Percentiles rank a stretch among this genome's conserved stretches.
phyloP scores from a whole-genome alignment of 2,329 filamentous ascomycete species.

The Hymenoscyphus fraxineus region DNA sequence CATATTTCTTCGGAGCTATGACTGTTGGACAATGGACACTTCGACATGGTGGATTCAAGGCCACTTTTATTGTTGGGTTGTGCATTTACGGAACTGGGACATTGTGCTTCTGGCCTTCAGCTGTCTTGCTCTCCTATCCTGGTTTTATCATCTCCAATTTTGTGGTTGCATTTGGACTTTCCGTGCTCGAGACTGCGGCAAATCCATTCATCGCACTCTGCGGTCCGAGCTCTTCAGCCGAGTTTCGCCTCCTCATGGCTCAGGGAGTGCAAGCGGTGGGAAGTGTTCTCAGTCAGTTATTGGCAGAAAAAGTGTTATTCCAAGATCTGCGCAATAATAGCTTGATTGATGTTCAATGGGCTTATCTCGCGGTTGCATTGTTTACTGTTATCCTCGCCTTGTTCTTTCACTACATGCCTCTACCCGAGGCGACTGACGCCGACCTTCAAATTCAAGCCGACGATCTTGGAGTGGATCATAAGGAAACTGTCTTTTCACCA shows the following conservation, averaged over 20 bases:
- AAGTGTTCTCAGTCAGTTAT: slow-evolving; percentile 65
- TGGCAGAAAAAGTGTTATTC: slow-evolving; percentile 75
- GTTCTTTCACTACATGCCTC: slow-evolving; percentile 65
- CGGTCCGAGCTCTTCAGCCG: slow-evolving; percentile 68
- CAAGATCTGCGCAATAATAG: slow-evolving; percentile 49
- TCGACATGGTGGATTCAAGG: slow-evolving; percentile 69
- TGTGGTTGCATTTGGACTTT: slow-evolving; percentile 72
- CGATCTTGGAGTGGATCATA: slow-evolving; percentile 22
- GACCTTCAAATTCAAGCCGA: slow-evolving; percentile 48
- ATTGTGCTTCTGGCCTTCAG: slow-evolving; percentile 84
- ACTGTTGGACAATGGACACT: slow-evolving; percentile 68
- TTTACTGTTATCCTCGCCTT: slow-evolving; percentile 68
- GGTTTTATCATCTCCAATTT: slow-evolving; percentile 74
- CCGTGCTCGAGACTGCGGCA: slow-evolving; percentile 74
- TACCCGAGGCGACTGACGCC: slow-evolving; percentile 53
- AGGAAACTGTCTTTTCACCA: slow-evolving; percentile 21
- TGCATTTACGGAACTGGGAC: slow-evolving; percentile 71
- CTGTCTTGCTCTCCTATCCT: slow-evolving; percentile 68
- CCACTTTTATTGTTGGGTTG: slow-evolving; percentile 74
- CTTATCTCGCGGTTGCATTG: slow-evolving; percentile 75
- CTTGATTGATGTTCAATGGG: slow-evolving; percentile 76
- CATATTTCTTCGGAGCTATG: slow-evolving; percentile 66
- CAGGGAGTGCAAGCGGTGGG: slow-evolving; percentile 76
- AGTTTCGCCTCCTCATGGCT: slow-evolving; percentile 70
- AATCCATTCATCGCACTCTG: slow-evolving; percentile 72